phyloP scores from a whole-genome alignment of 2,329 filamentous ascomycete species.

The Orbilia blumenaviensis region DNA sequence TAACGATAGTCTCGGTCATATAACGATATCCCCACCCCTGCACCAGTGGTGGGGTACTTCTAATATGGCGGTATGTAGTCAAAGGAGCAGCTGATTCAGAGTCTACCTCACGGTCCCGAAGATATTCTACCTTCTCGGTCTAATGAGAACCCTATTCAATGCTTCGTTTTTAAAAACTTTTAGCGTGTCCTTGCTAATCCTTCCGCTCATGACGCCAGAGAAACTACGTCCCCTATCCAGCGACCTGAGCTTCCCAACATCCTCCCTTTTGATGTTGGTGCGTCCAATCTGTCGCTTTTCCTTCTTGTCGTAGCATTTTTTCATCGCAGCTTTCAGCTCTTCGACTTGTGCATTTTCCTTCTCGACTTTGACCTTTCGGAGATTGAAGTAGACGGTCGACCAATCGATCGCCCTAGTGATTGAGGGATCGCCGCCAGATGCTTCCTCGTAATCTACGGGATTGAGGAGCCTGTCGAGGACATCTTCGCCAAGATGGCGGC shows the following conservation, averaged over 20 bases:
- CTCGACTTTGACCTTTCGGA: slow-evolving; percentile 61
- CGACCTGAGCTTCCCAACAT: slow-evolving; percentile 7
- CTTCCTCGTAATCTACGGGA: slow-evolving; percentile 68
- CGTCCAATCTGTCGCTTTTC: slow-evolving; percentile 31
- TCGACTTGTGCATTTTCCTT: slow-evolving; percentile 26
- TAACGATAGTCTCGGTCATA: background rate
- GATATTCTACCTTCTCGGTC: background rate
- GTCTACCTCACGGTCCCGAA: too few relatives aligned
- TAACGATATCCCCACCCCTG: too few relatives aligned
- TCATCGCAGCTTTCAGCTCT: slow-evolving; percentile 29
- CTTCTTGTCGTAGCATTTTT: slow-evolving; percentile 22
- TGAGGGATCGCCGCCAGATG: background rate
- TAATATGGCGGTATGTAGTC: too few relatives aligned
- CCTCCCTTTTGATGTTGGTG: slow-evolving; percentile 7
- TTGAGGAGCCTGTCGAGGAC: slow-evolving; percentile 68
- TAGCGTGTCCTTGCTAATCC: background rate
- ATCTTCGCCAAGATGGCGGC: slow-evolving; percentile 76
- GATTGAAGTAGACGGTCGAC: slow-evolving; percentile 74
- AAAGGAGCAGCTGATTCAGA: too few relatives aligned
- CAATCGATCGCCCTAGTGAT: slow-evolving; percentile 66
- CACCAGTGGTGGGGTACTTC: too few relatives aligned
- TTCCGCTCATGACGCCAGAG: background rate
- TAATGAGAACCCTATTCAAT: slow-evolving; percentile 36
- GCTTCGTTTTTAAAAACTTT: slow-evolving; percentile 30
- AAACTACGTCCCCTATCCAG: slow-evolving; percentile 10